Evolutionary conservation across 2,329 filamentous ascomycete genomes (phyloP).

Genomic region (Aureobasidium pullulans): DNA sequence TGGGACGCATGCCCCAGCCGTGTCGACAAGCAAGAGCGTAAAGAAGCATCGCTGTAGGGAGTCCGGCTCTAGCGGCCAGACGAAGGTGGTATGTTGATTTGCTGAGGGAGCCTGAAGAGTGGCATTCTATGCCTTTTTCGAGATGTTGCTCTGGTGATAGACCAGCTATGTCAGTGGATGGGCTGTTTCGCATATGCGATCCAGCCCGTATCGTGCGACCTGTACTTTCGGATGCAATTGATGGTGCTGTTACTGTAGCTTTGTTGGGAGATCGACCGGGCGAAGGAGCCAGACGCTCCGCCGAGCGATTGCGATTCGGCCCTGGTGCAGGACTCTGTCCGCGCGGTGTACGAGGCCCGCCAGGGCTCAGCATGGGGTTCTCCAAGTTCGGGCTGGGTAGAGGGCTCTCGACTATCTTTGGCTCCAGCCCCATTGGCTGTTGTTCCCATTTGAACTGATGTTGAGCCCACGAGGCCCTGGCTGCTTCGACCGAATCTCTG

Average conservation of each 20-base stretch:
- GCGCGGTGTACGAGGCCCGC: neutral
- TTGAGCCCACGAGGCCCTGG: slow-evolving; percentile 39
- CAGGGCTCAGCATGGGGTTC: neutral
- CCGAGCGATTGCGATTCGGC: slow-evolving; percentile 23
- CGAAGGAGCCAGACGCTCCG: slow-evolving; percentile 20
- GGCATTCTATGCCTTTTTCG: slow-evolving; percentile 79
- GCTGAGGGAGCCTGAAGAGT: slow-evolving; percentile 78
- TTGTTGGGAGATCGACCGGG: slow-evolving; percentile 9
- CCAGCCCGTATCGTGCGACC: slow-evolving; percentile 36
- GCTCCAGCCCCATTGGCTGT: neutral
- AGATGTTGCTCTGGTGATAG: slow-evolving; percentile 83
- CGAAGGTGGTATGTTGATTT: slow-evolving; percentile 96
- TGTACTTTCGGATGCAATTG: slow-evolving; percentile 29
- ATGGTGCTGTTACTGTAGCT: slow-evolving; percentile 23
- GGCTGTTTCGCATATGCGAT: slow-evolving; percentile 31
- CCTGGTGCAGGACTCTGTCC: slow-evolving; percentile 13
- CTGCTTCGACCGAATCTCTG: slow-evolving; percentile 54
- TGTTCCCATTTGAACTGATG: slow-evolving; percentile 56
- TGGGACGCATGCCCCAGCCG: slow-evolving; percentile 94
- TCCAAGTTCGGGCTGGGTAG: slow-evolving; percentile 2
- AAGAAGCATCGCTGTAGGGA: slow-evolving; percentile 90
- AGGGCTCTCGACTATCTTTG: slow-evolving; percentile 1
- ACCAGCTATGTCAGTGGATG: slow-evolving; percentile 41
- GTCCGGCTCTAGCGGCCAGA: slow-evolving; percentile 74
- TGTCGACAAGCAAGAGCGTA: slow-evolving; percentile 93